phyloP scores from a whole-genome alignment of 1,139 yeast species.

The Lodderomyces elongisporus region DNA sequence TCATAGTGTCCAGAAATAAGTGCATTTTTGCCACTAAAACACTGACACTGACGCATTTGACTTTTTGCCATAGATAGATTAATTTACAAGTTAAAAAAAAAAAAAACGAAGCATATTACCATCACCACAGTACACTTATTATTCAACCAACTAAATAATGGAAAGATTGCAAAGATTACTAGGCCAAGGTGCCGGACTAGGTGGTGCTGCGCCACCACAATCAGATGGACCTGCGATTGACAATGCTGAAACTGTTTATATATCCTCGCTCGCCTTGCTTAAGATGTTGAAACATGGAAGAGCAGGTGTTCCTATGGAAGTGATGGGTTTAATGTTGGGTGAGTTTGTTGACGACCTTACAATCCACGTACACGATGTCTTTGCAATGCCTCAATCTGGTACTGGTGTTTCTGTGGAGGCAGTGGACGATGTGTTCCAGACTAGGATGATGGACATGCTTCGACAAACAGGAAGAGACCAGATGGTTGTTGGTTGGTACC shows the following conservation, averaged over 20 bases:
- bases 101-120: too few species aligned
- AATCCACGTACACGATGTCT: constrained; percentile 93
- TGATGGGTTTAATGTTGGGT: constrained; percentile 99
- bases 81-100: too few species aligned
- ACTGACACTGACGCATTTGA: too few species aligned
- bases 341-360: constrained; percentile 98
- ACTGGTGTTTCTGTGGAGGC: constrained; percentile 99
- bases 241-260: constrained; percentile 93
- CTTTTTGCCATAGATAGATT: too few species aligned
- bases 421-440: constrained; percentile 97
- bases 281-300: constrained; percentile 98
- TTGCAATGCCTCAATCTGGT: constrained; percentile 99
- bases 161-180: constrained; percentile 71
- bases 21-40: too few species aligned
- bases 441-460: constrained; percentile 99
- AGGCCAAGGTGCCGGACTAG: constrained; percentile 57
- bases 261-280: constrained; percentile 88
- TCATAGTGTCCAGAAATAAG: too few species aligned
- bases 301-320: constrained; percentile 99
- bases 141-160: too few species aligned
- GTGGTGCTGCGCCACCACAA: constrained; percentile 48
- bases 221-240: constrained; percentile 82
- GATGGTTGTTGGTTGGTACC: constrained; percentile 99
- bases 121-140: too few species aligned
- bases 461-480: constrained; percentile 98